Percentiles rank a stretch among this genome's conserved stretches.
Evolutionary conservation across 2,329 filamentous ascomycete species (phyloP).

Genomic region (Leptographium lundbergii): DNA sequence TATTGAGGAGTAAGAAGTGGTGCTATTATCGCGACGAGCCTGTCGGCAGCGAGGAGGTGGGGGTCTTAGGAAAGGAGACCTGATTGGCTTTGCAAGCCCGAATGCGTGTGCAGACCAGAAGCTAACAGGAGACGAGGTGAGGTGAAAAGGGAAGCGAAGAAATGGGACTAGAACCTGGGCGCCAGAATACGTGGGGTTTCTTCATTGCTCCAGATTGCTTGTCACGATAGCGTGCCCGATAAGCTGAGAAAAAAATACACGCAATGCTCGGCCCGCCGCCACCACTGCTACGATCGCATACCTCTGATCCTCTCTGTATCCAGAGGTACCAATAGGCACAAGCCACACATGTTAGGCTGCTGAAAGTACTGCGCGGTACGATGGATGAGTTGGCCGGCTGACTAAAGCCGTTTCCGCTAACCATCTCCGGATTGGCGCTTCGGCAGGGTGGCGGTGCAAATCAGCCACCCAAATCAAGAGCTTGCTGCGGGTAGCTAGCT

Average conservation of each 20-base stretch:
- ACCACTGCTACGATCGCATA: background rate
- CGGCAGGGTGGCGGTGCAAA: background rate
- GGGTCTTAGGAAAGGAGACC: background rate
- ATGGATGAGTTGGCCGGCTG: background rate
- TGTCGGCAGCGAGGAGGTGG: background rate
- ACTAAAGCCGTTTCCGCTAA: background rate
- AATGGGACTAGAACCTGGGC: background rate
- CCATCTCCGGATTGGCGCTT: background rate
- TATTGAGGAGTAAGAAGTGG: background rate
- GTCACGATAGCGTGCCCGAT: background rate
- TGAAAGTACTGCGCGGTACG: no score
- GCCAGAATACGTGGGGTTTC: conserved; percentile 10
- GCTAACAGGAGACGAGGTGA: background rate
- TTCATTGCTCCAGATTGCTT: conserved; percentile 1
- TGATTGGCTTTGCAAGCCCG: background rate
- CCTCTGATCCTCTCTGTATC: no score
- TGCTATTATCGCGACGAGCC: background rate
- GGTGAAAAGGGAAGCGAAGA: background rate
- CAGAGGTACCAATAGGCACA: no score
- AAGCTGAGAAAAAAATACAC: background rate
- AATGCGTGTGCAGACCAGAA: background rate
- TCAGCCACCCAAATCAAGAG: no score
- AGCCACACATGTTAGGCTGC: no score
- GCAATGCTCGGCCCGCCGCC: background rate
- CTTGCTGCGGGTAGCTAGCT: background rate